A percentile compares a stretch with the other conserved stretches of the same genome.
These are phyloP conservation scores for Notholithocarpus densiflorus DNA, from an alignment of 306 rosid species.

Conservation along the genomic window DNA sequence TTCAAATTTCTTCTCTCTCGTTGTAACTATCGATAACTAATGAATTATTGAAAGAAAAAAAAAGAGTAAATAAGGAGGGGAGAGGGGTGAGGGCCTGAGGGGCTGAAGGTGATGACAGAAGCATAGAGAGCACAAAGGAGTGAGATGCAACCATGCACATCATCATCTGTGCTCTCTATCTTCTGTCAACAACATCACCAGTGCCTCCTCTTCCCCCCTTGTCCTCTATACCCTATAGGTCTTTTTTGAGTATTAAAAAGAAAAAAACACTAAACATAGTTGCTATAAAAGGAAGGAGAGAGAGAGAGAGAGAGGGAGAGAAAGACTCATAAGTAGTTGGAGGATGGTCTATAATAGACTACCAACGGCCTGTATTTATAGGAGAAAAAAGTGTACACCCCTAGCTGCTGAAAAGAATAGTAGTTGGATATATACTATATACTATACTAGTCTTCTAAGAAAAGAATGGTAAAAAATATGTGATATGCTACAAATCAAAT, in stretches of 20 bases:
- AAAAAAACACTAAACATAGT: neutral
- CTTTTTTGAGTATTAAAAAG: neutral
- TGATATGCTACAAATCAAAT: constrained; percentile 12
- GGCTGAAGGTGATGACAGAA: constrained; percentile 49
- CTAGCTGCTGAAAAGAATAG: neutral
- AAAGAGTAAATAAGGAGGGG: neutral
- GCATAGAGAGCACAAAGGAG: constrained; percentile 68
- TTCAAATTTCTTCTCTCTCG: too few species aligned
- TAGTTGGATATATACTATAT: too few species aligned
- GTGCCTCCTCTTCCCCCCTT: constrained; percentile 12
- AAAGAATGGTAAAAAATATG: constrained; percentile 25
- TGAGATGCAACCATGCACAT: constrained; percentile 46
- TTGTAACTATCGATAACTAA: too few species aligned
- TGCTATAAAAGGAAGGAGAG: neutral
- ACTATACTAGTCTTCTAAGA: too few species aligned
- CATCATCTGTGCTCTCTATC: constrained; percentile 99
- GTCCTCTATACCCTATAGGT: too few species aligned
- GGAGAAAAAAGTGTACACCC: constrained; percentile 15
- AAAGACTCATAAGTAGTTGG: neutral
- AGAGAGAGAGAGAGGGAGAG: neutral
- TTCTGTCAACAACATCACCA: constrained; percentile 86
- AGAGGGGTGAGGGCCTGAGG: constrained; percentile 13
- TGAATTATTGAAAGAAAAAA: neutral
- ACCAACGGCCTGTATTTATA: constrained; percentile 53
- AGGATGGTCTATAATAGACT: constrained; percentile 3